Evolutionary conservation across 345 rosid genomes (phyloP), one percentile per base, ranked within the genome.

Genomic region (Moricandia arvensis): DNA sequence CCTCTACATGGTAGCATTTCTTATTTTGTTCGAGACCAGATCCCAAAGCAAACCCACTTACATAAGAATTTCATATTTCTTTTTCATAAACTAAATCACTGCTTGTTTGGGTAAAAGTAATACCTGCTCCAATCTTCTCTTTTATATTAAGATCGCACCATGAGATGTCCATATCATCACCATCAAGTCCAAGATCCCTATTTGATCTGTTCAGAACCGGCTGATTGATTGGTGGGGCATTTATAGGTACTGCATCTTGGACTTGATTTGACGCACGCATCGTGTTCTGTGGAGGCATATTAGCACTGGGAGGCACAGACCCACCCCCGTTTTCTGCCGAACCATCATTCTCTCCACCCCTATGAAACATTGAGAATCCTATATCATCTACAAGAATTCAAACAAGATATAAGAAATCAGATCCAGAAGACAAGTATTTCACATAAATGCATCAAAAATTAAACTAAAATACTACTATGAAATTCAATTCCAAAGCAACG

Each of bases 41-140:
- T 43, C 13, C 57, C n/a, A 62, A 41, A 69, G 59, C 60, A 63
- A 76, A 57, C 58, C 60, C 53, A 69, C 30, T 16, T 45, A 33
- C 13, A 15, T 5, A 71, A 57, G 31, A 33, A 65, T 15, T 71
- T 33, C 71, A 62, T 8, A 8, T 66, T 45, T 72, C 49, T n/a
- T n/a, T 66, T 29, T 60, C 31, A 53, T 45, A 34, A 38, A 66
- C 37, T 5, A 61, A n/a, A 29, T 41, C 54, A 69, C 5, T 30
- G 59, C 5, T 8, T 75, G 12, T 45, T 49, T 21, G 2, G 4
- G 63, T n/a, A 27, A 27, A 38, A 21, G 35, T 63, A 63, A 8
- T 91, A 96, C 99, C 99, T 87, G 99, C 88, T 87, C 99, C 99
- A 66, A 96, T 96, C 81, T 83, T 88, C 87, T 93, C 99, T 83